Base-by-base conservation (phyloP, 2,329 filamentous ascomycete genomes). In the Anthostomella pinea region DNA sequence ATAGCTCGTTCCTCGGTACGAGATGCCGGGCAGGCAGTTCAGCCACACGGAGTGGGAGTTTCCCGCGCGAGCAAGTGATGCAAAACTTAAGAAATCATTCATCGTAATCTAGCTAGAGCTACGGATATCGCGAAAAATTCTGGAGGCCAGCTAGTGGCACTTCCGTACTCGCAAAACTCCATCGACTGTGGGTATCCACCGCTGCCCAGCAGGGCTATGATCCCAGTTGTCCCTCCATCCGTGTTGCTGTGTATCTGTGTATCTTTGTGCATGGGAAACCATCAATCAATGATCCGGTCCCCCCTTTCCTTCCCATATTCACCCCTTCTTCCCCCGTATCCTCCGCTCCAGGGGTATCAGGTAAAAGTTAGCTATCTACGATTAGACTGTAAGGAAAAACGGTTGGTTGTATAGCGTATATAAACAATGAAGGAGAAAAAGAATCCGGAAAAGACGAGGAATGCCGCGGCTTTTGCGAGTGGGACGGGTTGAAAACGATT, bases 351-450 rank as follows among this genome's bases (percentile, higher is more conserved):
- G 41, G 56, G 56, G 56, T 59, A 59, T 58, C 56, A 53, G 49
- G 39, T 48, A 44, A 38, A 49, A n/a, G n/a, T 48, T 42, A 53
- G 43, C 57, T 58, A 60, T 60, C 57, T 60, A 59, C 56, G 53
- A 57, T 57, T 58, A 53, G 33, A 34, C 50, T 40, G 41, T 40
- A 43, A 46, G 44, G 31, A 29, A 43, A 46, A 38, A 29, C 18
- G 21, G 25, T 39, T 41, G 20, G 23, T 45, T 41, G 39, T 45
- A 42, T 36, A 20, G 38, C 33, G 41, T 31, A 48, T 54, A 54
- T 55, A 28, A 45, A 53, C 46, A 52, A 27, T 33, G 48, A 51
- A 51, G 29, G 33, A 32, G 16, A 42, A 44, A 49, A n/a, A n/a
- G 14, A 45, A 45, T 30, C 38, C 18, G 34, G 33, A 46, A 39